Evolutionary conservation across 2,329 filamentous ascomycete species (phyloP).

Genomic region (Penicillium sp.): DNA sequence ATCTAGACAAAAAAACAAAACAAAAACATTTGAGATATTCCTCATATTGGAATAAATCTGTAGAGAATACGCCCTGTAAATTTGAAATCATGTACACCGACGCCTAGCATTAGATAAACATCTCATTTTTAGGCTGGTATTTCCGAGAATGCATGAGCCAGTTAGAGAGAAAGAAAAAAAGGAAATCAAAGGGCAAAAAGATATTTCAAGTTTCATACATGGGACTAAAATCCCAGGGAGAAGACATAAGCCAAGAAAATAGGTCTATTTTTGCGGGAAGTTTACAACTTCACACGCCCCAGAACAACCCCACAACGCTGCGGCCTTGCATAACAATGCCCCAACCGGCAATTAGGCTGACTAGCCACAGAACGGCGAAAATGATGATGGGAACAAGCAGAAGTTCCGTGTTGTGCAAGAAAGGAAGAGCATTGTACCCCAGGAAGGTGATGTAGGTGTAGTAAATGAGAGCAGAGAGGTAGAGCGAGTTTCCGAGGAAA

Average conservation of each 20-base stretch:
- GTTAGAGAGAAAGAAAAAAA: neutral
- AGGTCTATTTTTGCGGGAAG: neutral
- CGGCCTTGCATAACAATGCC: slow-evolving; percentile 46
- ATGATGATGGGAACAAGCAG: slow-evolving; percentile 62
- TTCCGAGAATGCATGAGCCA: slow-evolving; percentile 14
- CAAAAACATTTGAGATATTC: slow-evolving; percentile 1
- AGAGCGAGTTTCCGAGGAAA: slow-evolving; percentile 64
- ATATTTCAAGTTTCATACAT: slow-evolving; percentile 17
- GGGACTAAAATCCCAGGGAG: neutral
- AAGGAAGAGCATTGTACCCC: slow-evolving; percentile 67
- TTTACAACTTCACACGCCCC: slow-evolving; percentile 35
- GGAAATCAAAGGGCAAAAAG: neutral
- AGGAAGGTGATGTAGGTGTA: slow-evolving; percentile 68
- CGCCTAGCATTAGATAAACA: slow-evolving; percentile 18
- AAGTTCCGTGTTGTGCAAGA: slow-evolving; percentile 65
- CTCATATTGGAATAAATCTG: slow-evolving; percentile 1
- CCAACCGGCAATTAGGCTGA: slow-evolving; percentile 49
- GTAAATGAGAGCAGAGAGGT: slow-evolving; percentile 63
- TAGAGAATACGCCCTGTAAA: slow-evolving; percentile 3
- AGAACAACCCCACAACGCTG: slow-evolving; percentile 45
- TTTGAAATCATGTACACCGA: slow-evolving; percentile 27
- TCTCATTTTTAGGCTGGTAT: neutral
- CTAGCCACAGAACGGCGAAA: slow-evolving; percentile 59
- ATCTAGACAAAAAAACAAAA: neutral
- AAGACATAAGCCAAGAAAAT: neutral